Evolutionary conservation across 139 green algal species (phyloP).

Genomic region (Chlorella sp.): DNA sequence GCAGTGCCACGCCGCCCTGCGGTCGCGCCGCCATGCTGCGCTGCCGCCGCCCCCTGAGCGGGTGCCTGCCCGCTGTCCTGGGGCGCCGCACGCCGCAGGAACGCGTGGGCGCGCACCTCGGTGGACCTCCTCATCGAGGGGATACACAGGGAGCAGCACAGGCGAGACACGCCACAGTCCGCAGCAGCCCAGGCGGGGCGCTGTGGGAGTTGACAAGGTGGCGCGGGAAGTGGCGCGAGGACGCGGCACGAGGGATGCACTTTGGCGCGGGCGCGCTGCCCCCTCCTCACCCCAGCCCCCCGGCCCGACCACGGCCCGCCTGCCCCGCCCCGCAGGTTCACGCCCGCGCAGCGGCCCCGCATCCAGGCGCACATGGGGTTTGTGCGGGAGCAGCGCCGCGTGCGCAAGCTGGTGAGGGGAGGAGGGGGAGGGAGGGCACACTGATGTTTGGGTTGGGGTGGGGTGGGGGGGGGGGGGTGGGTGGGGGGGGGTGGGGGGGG

Average conservation of each 20-base stretch:
- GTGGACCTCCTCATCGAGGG: constrained; percentile 62
- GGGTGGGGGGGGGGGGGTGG: too few species aligned
- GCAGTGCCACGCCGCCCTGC: too few species aligned
- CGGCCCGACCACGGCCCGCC: neutral
- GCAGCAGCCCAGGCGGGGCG: neutral
- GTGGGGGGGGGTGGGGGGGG: too few species aligned
- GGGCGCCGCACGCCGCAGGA: too few species aligned
- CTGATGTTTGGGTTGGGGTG: too few species aligned
- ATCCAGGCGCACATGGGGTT: constrained; percentile 49
- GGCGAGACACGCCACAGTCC: neutral
- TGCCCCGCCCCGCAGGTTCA: constrained; percentile 27
- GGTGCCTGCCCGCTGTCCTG: too few species aligned
- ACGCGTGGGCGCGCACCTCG: constrained; percentile 60
- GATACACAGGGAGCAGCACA: constrained; percentile 22
- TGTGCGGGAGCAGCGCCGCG: constrained; percentile 46
- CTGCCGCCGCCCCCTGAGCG: too few species aligned
- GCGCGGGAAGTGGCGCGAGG: too few species aligned
- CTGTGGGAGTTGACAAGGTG: too few species aligned
- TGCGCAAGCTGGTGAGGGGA: constrained; percentile 46
- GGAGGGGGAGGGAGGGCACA: too few species aligned
- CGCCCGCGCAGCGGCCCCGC: constrained; percentile 38
- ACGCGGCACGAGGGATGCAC: neutral
- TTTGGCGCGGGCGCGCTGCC: neutral
- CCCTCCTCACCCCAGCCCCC: neutral
- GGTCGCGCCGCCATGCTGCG: too few species aligned